Percentiles rank a stretch among this genome's conserved stretches.
Evolutionary conservation across 495 filamentous ascomycete species (phyloP).

Genomic region (Apodospora peruviana): DNA sequence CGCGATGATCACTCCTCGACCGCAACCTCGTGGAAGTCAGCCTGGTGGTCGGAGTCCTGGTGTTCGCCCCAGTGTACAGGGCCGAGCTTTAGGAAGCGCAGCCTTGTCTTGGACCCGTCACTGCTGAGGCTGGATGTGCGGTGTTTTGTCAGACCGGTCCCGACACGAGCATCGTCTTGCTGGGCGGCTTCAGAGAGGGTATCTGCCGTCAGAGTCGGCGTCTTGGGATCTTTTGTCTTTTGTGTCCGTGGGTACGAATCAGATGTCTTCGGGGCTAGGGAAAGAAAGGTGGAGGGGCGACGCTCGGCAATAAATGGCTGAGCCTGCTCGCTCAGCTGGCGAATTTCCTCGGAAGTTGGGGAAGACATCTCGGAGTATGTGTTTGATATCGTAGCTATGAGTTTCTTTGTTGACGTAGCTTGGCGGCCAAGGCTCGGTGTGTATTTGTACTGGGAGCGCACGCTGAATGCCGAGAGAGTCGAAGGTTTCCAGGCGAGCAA

Average conservation of each 20-base stretch:
- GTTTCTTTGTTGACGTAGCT: too few relatives aligned
- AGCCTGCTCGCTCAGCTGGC: constrained; percentile 19
- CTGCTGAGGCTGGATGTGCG: constrained; percentile 32
- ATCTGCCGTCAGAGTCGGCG: constrained; percentile 17
- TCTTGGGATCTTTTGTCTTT: constrained; percentile 6
- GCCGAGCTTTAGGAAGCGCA: constrained; percentile 45
- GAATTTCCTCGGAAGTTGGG: constrained; percentile 7
- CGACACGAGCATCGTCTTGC: not conserved
- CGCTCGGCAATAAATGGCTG: constrained; percentile 19
- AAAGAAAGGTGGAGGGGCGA: constrained; percentile 36
- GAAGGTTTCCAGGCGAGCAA: too few relatives aligned
- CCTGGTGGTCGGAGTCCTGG: constrained; percentile 34
- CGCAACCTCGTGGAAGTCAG: constrained; percentile 39
- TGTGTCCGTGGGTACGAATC: constrained; percentile 34
- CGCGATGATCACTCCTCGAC: constrained; percentile 31
- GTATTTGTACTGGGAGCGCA: too few relatives aligned
- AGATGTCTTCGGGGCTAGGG: constrained; percentile 39
- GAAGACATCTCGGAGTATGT: not conserved
- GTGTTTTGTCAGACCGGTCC: constrained; percentile 13
- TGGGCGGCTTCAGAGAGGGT: constrained; percentile 16
- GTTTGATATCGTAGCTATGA: not conserved
- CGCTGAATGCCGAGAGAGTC: too few relatives aligned
- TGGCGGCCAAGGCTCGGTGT: too few relatives aligned
- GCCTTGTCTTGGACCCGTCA: constrained; percentile 21
- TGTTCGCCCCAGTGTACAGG: constrained; percentile 47